These are phyloP conservation scores for Polyporus tsugae DNA, from an alignment of 1,284 basidiomycete genomes.

Conservation along the genomic window DNA sequence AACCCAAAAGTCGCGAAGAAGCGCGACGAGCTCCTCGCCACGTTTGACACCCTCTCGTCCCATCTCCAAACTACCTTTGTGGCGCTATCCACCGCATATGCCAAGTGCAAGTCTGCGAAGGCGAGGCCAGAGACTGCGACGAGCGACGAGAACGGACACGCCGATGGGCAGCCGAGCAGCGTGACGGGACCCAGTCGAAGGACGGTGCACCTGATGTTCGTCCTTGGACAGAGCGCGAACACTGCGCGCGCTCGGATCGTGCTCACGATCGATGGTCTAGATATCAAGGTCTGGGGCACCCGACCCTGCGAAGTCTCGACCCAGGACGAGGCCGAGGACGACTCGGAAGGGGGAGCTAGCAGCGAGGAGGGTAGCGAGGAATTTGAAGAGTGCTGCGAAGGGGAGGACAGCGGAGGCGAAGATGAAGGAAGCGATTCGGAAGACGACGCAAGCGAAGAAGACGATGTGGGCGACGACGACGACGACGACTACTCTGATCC, in stretches of 20 bases:
- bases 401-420: constrained; percentile 31
- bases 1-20: constrained; percentile 61
- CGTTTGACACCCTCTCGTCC: constrained; percentile 75
- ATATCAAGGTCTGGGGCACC: constrained; percentile 62
- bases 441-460: constrained; percentile 23
- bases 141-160: constrained; percentile 11
- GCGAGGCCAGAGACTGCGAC: neutral
- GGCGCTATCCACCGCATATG: constrained; percentile 67
- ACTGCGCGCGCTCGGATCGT: constrained; percentile 66
- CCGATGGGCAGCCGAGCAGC: neutral
- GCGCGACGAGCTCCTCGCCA: constrained; percentile 63
- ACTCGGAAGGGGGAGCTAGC: constrained; percentile 30
- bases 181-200: neutral
- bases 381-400: constrained; percentile 31
- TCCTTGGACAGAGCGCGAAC: constrained; percentile 69
- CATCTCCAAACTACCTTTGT: constrained; percentile 78
- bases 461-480: constrained; percentile 30
- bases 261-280: constrained; percentile 68
- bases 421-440: constrained; percentile 38
- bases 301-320: constrained; percentile 42
- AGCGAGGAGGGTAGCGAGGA: constrained; percentile 38
- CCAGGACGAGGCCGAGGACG: constrained; percentile 28
- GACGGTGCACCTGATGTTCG: constrained; percentile 62
- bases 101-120: constrained; percentile 45
- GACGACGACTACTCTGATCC: constrained; percentile 1